Conservation (phyloP, 1,284 basidiomycete species). For the Moesziomyces antarcticus region DNA sequence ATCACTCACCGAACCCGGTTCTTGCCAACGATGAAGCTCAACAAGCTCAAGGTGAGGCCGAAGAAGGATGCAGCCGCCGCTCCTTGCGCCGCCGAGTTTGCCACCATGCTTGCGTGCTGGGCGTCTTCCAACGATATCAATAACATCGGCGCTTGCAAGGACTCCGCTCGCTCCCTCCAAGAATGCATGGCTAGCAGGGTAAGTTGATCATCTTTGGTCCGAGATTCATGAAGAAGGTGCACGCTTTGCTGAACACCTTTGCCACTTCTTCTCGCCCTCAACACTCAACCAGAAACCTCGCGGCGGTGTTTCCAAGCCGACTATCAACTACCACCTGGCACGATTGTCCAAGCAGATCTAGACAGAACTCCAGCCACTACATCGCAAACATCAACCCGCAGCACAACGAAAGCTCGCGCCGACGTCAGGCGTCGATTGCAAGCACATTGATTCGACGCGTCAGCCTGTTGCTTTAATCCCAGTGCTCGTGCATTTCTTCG, state of each 20-base stretch:
- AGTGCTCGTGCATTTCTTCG: no score
- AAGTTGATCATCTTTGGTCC: slow-evolving; percentile 65
- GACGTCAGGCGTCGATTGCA: background rate
- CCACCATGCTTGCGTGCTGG: slow-evolving; percentile 89
- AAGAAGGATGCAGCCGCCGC: slow-evolving; percentile 76
- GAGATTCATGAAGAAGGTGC: no score
- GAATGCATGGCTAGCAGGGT: slow-evolving; percentile 89
- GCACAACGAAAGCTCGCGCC: background rate
- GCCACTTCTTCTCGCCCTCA: background rate
- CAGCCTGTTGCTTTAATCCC: background rate
- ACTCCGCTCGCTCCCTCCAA: slow-evolving; percentile 77
- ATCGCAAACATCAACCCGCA: background rate
- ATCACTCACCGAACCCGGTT: slow-evolving; percentile 1
- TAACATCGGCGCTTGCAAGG: slow-evolving; percentile 75
- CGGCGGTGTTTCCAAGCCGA: slow-evolving; percentile 52
- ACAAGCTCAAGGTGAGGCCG: slow-evolving; percentile 70
- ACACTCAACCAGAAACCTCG: slow-evolving; percentile 24
- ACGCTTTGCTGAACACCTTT: background rate
- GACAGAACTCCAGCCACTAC: background rate
- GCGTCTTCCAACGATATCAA: slow-evolving; percentile 81
- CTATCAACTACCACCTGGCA: slow-evolving; percentile 67
- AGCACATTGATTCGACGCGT: background rate
- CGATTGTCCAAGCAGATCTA: slow-evolving; percentile 62
- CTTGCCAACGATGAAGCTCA: slow-evolving; percentile 56
- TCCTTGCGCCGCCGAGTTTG: slow-evolving; percentile 80